Conservation (phyloP, 2,329 filamentous ascomycete genomes). For the Cladobotryum mycophilum region DNA sequence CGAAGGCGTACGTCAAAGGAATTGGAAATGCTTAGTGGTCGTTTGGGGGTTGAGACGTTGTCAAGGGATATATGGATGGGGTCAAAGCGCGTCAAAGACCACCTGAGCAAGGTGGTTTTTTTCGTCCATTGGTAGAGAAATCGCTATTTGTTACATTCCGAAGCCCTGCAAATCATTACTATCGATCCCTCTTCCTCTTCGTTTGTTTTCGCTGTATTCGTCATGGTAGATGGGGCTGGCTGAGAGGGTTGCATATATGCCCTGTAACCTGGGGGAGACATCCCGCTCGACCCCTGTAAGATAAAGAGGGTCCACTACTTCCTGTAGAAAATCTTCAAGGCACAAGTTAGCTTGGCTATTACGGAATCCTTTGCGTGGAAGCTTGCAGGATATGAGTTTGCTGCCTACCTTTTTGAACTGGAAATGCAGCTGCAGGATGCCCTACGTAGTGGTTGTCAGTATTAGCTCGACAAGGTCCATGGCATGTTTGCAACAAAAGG, state of each 20-base stretch:
- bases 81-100: neutral
- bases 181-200: neutral
- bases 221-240: neutral
- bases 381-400: constrained; percentile 1
- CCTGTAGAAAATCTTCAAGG: constrained; percentile 48
- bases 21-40: neutral
- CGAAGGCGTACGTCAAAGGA: neutral
- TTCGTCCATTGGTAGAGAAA: neutral
- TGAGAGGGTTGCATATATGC: too few species aligned
- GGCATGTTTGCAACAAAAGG: neutral
- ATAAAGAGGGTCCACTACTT: constrained; percentile 32
- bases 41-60: neutral
- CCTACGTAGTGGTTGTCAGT: constrained; percentile 43
- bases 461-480: constrained; percentile 11
- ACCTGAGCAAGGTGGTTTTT: neutral
- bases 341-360: constrained; percentile 23
- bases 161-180: too few species aligned
- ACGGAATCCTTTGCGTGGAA: neutral
- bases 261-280: neutral
- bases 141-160: too few species aligned
- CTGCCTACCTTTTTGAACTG: constrained; percentile 87
- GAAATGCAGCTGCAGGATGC: constrained; percentile 93
- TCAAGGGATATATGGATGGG: neutral
- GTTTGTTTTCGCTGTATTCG: neutral
- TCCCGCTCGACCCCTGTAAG: neutral